phyloP scores from a whole-genome alignment of 257 asterid genomes.

The Schizonepeta tenuifolia region DNA sequence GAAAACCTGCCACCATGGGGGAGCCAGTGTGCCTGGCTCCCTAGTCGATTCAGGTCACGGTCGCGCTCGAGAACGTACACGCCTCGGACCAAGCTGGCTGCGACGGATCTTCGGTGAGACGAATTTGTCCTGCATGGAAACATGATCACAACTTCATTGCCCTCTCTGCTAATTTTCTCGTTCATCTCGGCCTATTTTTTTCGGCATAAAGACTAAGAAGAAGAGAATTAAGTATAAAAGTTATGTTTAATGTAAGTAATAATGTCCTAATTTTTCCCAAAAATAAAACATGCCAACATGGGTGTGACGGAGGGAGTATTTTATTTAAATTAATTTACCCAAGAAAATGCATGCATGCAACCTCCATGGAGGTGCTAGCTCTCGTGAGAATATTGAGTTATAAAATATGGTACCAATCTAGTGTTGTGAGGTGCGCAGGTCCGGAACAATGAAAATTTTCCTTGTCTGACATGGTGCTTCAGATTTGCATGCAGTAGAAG shows the following conservation, averaged over 20 bases:
- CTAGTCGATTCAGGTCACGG: constrained; percentile 70
- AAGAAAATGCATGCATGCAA: too few relatives aligned
- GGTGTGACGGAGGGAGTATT: too few relatives aligned
- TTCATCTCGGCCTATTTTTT: too few relatives aligned
- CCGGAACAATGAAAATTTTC: constrained; percentile 60
- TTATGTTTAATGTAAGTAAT: too few relatives aligned
- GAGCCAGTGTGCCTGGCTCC: constrained; percentile 69
- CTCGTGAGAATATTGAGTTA: too few relatives aligned
- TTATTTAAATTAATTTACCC: too few relatives aligned
- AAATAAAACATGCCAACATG: too few relatives aligned
- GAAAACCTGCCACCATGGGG: constrained; percentile 85
- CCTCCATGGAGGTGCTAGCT: neutral
- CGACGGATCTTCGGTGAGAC: constrained; percentile 64
- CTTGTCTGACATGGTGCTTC: constrained; percentile 67
- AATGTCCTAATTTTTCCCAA: too few relatives aligned
- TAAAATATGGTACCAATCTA: constrained; percentile 69
- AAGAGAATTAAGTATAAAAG: too few relatives aligned
- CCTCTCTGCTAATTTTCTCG: too few relatives aligned
- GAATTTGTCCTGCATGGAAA: constrained; percentile 59
- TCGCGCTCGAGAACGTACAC: constrained; percentile 81
- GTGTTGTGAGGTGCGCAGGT: constrained; percentile 66
- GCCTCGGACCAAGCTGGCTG: constrained; percentile 87
- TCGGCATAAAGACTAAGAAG: too few relatives aligned
- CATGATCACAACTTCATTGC: neutral
- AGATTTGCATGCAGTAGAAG: constrained; percentile 29